These are phyloP conservation scores for Conidiobolus incongruus DNA, from an alignment of 371 early-diverging fungal genomes.

Conservation along the genomic window DNA sequence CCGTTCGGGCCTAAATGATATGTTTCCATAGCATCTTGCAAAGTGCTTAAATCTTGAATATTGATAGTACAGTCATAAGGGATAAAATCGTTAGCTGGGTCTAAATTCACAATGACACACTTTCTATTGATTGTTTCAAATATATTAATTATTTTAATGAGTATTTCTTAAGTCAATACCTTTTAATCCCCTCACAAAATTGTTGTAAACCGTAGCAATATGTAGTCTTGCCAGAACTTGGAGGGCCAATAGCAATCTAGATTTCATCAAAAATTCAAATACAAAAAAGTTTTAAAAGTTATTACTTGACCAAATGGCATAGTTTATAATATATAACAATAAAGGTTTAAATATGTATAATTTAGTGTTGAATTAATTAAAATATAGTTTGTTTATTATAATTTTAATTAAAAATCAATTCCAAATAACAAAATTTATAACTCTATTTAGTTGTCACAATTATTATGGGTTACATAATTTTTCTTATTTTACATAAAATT, in stretches of 20 bases:
- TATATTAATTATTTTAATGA: background rate
- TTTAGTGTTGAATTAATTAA: background rate
- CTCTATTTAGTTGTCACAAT: too few relatives aligned
- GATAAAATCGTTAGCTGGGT: conserved; percentile 87
- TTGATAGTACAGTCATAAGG: conserved; percentile 76
- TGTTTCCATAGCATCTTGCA: conserved; percentile 91
- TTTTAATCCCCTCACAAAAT: conserved; percentile 53
- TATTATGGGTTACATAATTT: too few relatives aligned
- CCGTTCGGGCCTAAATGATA: conserved; percentile 97
- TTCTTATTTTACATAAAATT: too few relatives aligned
- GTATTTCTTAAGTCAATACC: conserved; percentile 14
- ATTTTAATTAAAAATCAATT: too few relatives aligned
- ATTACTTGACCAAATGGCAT: conserved; percentile 7
- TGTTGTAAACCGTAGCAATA: conserved; percentile 87
- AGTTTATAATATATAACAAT: background rate
- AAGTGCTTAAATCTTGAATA: conserved; percentile 79
- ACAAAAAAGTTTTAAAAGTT: background rate
- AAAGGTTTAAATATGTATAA: background rate
- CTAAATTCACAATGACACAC: conserved; percentile 84
- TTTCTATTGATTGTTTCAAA: conserved; percentile 30
- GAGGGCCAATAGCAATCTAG: conserved; percentile 90
- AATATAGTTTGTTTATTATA: too few relatives aligned
- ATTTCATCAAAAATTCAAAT: too few relatives aligned
- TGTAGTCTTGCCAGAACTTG: conserved; percentile 95
- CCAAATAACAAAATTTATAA: too few relatives aligned